A percentile compares a stretch with the other conserved stretches of the same genome.
phyloP scores from a whole-genome alignment of 805 yeast genomes.

The Candida nitratophila region DNA sequence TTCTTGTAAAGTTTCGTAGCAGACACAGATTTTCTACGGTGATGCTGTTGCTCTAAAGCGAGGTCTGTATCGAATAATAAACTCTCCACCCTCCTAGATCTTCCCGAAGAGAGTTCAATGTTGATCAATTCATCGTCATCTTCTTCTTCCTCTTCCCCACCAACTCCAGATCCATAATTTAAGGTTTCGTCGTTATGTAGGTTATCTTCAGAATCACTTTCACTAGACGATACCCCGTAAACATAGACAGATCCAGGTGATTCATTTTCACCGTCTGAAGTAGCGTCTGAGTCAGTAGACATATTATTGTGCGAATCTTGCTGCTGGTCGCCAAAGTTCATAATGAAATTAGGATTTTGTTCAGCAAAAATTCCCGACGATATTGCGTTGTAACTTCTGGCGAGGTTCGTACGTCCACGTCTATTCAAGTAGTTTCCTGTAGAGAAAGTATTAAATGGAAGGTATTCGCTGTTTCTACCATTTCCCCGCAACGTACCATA shows the following conservation, averaged over 20 bases:
- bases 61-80: constrained; percentile 20
- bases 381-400: neutral
- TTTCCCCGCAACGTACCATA: neutral
- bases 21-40: constrained; percentile 17
- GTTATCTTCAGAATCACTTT: neutral
- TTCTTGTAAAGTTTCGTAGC: constrained; percentile 22
- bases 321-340: no score
- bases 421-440: neutral
- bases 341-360: neutral
- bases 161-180: constrained; percentile 9
- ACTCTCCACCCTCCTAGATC: constrained; percentile 23
- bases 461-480: neutral
- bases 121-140: constrained; percentile 17
- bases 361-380: neutral
- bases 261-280: neutral
- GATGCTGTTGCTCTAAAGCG: constrained; percentile 19
- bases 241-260: neutral
- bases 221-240: neutral
- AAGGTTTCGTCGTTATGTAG: neutral
- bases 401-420: no score
- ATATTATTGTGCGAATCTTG: no score
- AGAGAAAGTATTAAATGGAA: neutral
- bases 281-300: neutral
- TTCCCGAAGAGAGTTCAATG: constrained; percentile 21
- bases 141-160: constrained; percentile 13